Percentiles rank a stretch among this genome's conserved stretches.
These are phyloP conservation scores for Oropetium thomaeum DNA, from an alignment of 176 grass and related monocot species.

Conservation along the genomic window DNA sequence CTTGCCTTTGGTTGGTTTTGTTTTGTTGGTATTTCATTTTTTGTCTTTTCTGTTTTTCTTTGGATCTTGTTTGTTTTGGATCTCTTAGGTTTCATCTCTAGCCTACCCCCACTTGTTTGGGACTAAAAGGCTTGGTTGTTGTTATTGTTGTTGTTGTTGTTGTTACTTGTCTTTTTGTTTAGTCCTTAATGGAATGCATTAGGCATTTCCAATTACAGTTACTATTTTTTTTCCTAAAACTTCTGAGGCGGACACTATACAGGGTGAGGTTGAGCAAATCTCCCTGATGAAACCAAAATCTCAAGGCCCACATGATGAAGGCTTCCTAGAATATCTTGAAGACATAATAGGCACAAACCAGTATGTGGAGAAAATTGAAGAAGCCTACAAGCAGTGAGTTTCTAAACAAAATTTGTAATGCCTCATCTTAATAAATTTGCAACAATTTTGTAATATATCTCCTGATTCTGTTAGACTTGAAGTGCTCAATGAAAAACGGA, in stretches of 20 bases:
- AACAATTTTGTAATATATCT: conserved; percentile 29
- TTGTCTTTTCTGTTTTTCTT: no score
- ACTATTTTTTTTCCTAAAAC: conserved; percentile 20
- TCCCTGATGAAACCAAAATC: conserved; percentile 97
- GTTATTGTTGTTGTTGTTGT: no score
- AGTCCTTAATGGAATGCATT: background rate
- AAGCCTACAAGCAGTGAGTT: conserved; percentile 92
- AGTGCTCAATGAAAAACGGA: conserved; percentile 84
- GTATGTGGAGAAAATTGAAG: conserved; percentile 95
- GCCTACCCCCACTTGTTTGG: no score
- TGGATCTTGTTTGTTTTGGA: no score
- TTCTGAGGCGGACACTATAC: conserved; percentile 29
- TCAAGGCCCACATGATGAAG: conserved; percentile 92
- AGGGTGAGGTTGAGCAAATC: conserved; percentile 99
- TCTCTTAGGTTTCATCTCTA: no score
- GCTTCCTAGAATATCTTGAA: conserved; percentile 97
- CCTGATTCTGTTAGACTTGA: conserved; percentile 59
- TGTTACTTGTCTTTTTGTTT: conserved; percentile 14
- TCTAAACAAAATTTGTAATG: background rate
- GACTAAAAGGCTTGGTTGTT: no score
- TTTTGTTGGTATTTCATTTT: no score
- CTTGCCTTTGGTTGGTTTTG: no score
- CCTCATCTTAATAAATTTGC: conserved; percentile 10
- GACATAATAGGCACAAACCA: conserved; percentile 96
- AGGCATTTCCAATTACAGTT: background rate